Percentiles rank a stretch among this genome's conserved stretches.
These are phyloP conservation scores for Mucor circinelloides DNA, from an alignment of 371 early-diverging fungal species.

Conservation along the genomic window DNA sequence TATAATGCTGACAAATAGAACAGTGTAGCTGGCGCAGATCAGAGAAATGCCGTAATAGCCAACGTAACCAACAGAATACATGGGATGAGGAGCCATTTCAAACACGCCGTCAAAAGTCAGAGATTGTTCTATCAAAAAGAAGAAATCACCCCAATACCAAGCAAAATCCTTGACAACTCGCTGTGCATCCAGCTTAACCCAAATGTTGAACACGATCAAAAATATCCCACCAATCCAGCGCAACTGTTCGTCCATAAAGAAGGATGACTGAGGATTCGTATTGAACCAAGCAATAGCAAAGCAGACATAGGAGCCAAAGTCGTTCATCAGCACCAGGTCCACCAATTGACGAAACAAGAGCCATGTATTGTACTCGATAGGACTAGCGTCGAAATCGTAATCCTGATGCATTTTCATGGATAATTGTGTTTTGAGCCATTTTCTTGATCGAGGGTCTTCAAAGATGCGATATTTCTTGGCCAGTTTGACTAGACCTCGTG, in stretches of 20 bases:
- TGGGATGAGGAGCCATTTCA: slow-evolving; percentile 94
- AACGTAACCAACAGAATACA: slow-evolving; percentile 94
- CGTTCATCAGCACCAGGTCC: slow-evolving; percentile 85
- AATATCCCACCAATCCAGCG: slow-evolving; percentile 73
- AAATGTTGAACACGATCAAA: slow-evolving; percentile 81
- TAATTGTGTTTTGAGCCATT: slow-evolving; percentile 66
- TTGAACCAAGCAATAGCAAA: slow-evolving; percentile 72
- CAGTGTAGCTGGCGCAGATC: slow-evolving; percentile 76
- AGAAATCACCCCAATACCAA: slow-evolving; percentile 97
- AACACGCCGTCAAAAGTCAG: slow-evolving; percentile 88
- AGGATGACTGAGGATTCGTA: slow-evolving; percentile 35
- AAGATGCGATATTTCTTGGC: slow-evolving; percentile 42
- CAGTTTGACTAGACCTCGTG: slow-evolving; percentile 63
- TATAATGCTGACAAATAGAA: slow-evolving; percentile 79
- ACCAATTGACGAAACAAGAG: slow-evolving; percentile 86
- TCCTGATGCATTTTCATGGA: slow-evolving; percentile 75
- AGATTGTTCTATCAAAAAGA: slow-evolving; percentile 81
- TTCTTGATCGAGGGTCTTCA: slow-evolving; percentile 34
- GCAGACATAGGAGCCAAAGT: slow-evolving; percentile 77
- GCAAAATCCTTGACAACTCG: slow-evolving; percentile 92
- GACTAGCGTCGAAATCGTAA: slow-evolving; percentile 70
- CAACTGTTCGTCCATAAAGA: slow-evolving; percentile 52
- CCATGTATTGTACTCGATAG: slow-evolving; percentile 92
- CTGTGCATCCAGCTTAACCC: slow-evolving; percentile 91
- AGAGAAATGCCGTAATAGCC: slow-evolving; percentile 92